Conservation (phyloP, 768 basidiomycete genomes). For the Lactarius deliciosus region DNA sequence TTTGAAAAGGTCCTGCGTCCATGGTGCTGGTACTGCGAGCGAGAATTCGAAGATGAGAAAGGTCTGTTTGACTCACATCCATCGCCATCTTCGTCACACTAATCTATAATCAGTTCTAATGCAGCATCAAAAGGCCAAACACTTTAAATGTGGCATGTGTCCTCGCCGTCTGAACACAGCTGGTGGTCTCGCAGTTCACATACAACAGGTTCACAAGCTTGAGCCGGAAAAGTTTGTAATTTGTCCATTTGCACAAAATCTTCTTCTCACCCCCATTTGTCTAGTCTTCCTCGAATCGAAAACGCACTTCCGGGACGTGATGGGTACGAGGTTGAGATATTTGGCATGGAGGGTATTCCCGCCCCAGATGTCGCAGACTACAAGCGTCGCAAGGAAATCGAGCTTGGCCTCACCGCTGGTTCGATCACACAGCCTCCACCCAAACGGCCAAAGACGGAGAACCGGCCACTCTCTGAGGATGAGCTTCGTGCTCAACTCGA, state of each 20-base stretch:
- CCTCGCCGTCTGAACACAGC: constrained; percentile 95
- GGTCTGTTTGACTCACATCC: constrained; percentile 48
- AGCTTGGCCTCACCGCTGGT: constrained; percentile 81
- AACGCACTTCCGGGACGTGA: constrained; percentile 96
- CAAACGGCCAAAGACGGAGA: constrained; percentile 80
- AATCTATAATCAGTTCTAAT: constrained; percentile 67
- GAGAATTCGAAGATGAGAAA: constrained; percentile 99
- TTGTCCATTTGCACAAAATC: neutral
- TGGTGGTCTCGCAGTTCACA: constrained; percentile 95
- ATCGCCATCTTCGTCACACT: neutral
- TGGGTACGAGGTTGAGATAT: constrained; percentile 98
- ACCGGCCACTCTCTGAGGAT: constrained; percentile 73
- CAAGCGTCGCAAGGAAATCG: constrained; percentile 92
- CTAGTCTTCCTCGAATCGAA: constrained; percentile 82
- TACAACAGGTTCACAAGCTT: constrained; percentile 99
- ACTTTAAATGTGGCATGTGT: constrained; percentile 97
- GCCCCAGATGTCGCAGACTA: constrained; percentile 93
- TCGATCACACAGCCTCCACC: constrained; percentile 78
- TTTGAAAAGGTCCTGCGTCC: constrained; percentile 68
- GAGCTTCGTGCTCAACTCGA: constrained; percentile 83
- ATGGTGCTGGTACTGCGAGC: constrained; percentile 99
- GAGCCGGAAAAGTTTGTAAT: constrained; percentile 71
- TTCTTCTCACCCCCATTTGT: constrained; percentile 14
- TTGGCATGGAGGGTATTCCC: constrained; percentile 99
- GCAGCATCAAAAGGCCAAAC: constrained; percentile 99